Conservation (phyloP, 2,329 filamentous ascomycete species). For the Cytospora schulzeri region DNA sequence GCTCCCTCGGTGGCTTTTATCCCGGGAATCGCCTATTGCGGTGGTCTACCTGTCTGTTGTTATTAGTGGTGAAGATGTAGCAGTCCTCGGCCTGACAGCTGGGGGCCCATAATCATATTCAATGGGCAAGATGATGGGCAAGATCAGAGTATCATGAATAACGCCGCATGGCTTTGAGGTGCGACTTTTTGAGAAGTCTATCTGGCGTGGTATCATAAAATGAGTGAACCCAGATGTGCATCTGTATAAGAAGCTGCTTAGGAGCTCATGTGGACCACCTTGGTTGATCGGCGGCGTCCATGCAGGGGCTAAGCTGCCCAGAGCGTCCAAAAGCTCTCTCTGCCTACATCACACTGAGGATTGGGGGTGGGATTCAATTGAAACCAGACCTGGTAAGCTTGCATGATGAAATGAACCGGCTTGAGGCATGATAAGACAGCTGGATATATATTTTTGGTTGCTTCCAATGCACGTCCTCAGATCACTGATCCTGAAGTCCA, state of each 20-base stretch:
- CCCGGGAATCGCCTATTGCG: background rate
- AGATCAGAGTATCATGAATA: background rate
- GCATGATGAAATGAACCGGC: background rate
- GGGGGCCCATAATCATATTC: too few species aligned
- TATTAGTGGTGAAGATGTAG: background rate
- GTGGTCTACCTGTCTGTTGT: background rate
- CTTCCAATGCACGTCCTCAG: background rate
- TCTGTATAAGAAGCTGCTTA: too few species aligned
- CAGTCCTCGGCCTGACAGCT: background rate
- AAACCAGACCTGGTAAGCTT: background rate
- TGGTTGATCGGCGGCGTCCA: background rate
- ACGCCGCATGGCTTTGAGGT: too few species aligned
- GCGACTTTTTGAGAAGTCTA: background rate
- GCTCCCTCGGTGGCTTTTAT: background rate
- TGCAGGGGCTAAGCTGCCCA: background rate
- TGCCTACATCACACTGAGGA: too few species aligned
- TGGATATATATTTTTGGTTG: background rate
- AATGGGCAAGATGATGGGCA: background rate
- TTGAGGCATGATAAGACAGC: background rate
- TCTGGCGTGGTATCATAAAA: background rate
- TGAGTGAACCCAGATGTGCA: too few species aligned
- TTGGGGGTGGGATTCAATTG: too few species aligned
- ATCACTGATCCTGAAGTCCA: constrained; percentile 2
- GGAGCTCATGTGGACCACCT: background rate
- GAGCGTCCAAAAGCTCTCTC: background rate